These are phyloP conservation scores for Fomitopsis betulina DNA, from an alignment of 1,284 basidiomycete genomes.

Conservation along the genomic window DNA sequence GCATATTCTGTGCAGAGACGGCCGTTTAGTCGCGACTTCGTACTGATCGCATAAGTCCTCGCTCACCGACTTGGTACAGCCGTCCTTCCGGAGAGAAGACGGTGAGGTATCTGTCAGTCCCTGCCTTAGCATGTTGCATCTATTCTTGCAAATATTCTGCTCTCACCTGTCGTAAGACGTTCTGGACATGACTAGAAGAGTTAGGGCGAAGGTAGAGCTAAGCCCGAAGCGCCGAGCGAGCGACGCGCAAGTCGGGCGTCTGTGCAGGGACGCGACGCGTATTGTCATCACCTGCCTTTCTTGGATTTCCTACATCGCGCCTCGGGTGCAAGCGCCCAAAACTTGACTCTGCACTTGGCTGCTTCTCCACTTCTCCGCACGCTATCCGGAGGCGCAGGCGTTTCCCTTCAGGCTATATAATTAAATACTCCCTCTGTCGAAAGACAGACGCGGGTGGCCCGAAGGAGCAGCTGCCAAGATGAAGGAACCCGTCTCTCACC, in stretches of 20 bases:
- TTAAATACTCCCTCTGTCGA: too few species aligned
- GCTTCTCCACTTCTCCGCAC: not conserved
- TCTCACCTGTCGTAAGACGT: conserved; percentile 77
- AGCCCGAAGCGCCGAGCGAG: conserved; percentile 9
- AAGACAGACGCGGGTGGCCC: not conserved
- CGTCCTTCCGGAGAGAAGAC: conserved; percentile 95
- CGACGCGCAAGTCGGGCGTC: conserved; percentile 28
- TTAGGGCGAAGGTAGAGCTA: conserved; percentile 2
- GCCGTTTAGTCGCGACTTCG: not conserved
- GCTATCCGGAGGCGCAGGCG: too few species aligned
- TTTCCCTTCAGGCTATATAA: too few species aligned
- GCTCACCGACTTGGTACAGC: conserved; percentile 94
- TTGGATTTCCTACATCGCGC: not conserved
- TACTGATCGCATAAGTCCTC: not conserved
- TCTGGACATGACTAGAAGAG: conserved; percentile 60
- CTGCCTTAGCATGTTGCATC: not conserved
- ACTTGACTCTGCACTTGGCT: not conserved
- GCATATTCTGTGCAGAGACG: conserved; percentile 76
- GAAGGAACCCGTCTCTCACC: conserved; percentile 87
- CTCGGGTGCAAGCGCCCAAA: not conserved
- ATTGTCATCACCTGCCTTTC: not conserved
- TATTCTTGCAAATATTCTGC: not conserved
- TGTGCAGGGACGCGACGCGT: conserved; percentile 16
- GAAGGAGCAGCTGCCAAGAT: conserved; percentile 32
- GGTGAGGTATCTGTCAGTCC: conserved; percentile 66